Percentiles rank a stretch among this genome's conserved stretches.
Conservation (phyloP, 1,139 yeast genomes). For the Saccharomycopsis hybrid region DNA sequence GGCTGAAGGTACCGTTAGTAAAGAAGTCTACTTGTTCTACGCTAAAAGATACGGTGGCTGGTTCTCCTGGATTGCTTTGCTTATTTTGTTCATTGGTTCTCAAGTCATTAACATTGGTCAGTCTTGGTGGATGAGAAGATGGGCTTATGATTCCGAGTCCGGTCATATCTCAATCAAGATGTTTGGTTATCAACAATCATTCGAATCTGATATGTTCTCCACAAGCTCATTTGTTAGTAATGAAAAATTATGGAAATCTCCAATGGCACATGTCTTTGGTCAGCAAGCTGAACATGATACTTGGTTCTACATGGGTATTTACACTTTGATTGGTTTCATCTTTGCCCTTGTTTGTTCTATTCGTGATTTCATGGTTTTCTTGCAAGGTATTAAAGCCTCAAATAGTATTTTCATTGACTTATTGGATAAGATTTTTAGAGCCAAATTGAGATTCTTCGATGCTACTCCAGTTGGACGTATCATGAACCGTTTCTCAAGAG, state of each 20-base stretch:
- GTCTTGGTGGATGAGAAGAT: slow-evolving; percentile 79
- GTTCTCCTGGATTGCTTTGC: slow-evolving; percentile 42
- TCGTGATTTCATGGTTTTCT: slow-evolving; percentile 55
- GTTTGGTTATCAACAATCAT: neutral
- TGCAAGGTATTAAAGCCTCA: slow-evolving; percentile 76
- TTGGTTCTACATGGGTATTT: slow-evolving; percentile 58
- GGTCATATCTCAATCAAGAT: slow-evolving; percentile 12
- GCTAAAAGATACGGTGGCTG: slow-evolving; percentile 59
- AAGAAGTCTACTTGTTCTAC: slow-evolving; percentile 64
- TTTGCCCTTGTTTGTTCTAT: slow-evolving; percentile 50
- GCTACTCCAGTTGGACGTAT: slow-evolving; percentile 95
- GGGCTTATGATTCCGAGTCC: slow-evolving; percentile 47
- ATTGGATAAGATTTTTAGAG: slow-evolving; percentile 59
- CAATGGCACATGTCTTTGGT: slow-evolving; percentile 18
- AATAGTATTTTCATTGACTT: slow-evolving; percentile 63
- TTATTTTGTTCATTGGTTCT: slow-evolving; percentile 42
- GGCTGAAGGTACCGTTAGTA: slow-evolving; percentile 75
- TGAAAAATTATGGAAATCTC: slow-evolving; percentile 20
- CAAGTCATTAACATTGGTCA: slow-evolving; percentile 58
- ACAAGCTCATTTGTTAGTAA: slow-evolving; percentile 9
- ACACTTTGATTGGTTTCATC: slow-evolving; percentile 60
- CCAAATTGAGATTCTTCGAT: slow-evolving; percentile 85
- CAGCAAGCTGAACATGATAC: slow-evolving; percentile 27
- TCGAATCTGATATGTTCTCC: slow-evolving; percentile 1
- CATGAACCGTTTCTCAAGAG: slow-evolving; percentile 95